Evolutionary conservation across 2,329 filamentous ascomycete genomes (phyloP).

Genomic region (Polychaeton citri): DNA sequence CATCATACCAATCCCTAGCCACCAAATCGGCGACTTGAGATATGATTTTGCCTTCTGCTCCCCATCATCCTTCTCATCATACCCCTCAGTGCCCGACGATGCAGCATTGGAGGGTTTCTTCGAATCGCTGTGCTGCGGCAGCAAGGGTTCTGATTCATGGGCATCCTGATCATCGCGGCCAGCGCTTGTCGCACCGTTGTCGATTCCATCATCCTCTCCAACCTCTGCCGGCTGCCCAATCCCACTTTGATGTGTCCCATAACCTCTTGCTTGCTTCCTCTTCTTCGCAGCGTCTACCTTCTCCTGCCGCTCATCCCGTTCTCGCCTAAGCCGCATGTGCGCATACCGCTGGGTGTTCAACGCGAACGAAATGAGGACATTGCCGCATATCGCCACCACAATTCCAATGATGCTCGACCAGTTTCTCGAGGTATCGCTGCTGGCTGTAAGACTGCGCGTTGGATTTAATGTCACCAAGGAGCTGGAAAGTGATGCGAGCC

Average conservation of each 20-base stretch:
- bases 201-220: slow-evolving; percentile 17
- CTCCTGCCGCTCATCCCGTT: slow-evolving; percentile 39
- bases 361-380: slow-evolving; percentile 85
- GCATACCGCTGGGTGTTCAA: slow-evolving; percentile 95
- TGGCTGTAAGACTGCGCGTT: neutral
- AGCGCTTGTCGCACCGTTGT: slow-evolving; percentile 2
- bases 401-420: slow-evolving; percentile 97
- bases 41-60: slow-evolving; percentile 53
- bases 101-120: neutral
- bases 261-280: slow-evolving; percentile 4
- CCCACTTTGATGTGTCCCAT: slow-evolving; percentile 25
- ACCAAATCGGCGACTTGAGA: slow-evolving; percentile 88
- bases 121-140: neutral
- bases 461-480: too few species aligned
- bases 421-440: slow-evolving; percentile 15
- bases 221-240: slow-evolving; percentile 24
- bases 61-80: slow-evolving; percentile 27
- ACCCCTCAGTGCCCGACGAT: slow-evolving; percentile 16
- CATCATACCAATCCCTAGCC: slow-evolving; percentile 86
- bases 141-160: slow-evolving; percentile 2
- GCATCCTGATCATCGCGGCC: neutral
- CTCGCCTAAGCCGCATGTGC: slow-evolving; percentile 68
- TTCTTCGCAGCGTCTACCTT: slow-evolving; percentile 19
- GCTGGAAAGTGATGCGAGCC: too few species aligned
- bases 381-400: slow-evolving; percentile 79